Evolutionary conservation across 2,329 filamentous ascomycete genomes (phyloP), one percentile per base, ranked within the genome.

Genomic region (Saccharata proteae): DNA sequence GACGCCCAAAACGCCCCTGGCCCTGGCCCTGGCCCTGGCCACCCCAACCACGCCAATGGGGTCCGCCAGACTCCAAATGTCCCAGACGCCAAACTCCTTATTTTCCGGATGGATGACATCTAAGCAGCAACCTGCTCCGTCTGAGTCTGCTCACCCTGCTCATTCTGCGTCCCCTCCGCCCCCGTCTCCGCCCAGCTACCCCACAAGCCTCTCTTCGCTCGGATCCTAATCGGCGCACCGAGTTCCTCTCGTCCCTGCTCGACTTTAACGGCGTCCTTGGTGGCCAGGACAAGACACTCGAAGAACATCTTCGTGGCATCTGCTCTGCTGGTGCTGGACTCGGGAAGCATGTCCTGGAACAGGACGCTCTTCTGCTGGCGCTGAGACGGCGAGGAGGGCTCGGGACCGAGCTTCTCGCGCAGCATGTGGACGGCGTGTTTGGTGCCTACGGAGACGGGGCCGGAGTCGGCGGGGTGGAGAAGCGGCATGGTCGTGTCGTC

Each of bases 281-380:
- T 98, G 4, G 88, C 90, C 27, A 98, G 69, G 3, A 98, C 90
- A 15, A 98, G 67, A 33, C 90, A 79, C 60, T 98, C 90, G 47
- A 98, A 98, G 64, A 98, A 98, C 85, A 98, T 94, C 68, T 94
- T 94, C 25, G 90, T 98, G 1, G 90, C 90, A 47, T 96, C 90
- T 6, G 80, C 80, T 55, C 83, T 82, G 42, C 71, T 84, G 1
- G 88, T 88, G 38, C 71, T 72, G 41, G 68, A 62, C 57, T 93
- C 83, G 0, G 90, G 90, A 19, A 94, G 69, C 28, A 98, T 69
- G 36, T 93, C 80, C 47, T 94, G 88, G 66, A 98, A 94, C 3
- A 92, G 67, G 3, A 93, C 84, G 9, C 74, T 74, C 15, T 68
- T 70, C 53, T 80, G 80, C 54, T 78, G 80, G 46, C 85, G 75